Evolutionary conservation across 805 yeast species (phyloP).

Genomic region (Lipomyces japonicus): DNA sequence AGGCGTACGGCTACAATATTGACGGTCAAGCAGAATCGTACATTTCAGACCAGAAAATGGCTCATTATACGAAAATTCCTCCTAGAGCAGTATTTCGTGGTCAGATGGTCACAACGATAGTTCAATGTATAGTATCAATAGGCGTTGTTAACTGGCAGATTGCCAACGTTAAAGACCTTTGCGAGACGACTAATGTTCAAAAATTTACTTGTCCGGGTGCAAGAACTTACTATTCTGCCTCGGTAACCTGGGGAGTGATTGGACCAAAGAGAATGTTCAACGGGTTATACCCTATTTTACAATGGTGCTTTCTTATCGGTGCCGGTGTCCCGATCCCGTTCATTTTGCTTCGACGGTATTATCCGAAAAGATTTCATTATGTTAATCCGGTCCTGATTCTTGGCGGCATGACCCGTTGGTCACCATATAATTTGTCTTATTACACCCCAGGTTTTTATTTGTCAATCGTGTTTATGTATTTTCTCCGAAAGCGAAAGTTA

Average conservation of each 20-base stretch:
- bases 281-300: constrained; percentile 17
- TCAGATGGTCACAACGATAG: constrained; percentile 45
- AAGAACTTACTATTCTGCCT: constrained; percentile 52
- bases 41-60: constrained; percentile 56
- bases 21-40: constrained; percentile 54
- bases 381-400: constrained; percentile 18
- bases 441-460: constrained; percentile 28
- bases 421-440: constrained; percentile 34
- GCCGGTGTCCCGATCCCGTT: constrained; percentile 14
- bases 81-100: constrained; percentile 57
- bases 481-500: constrained; percentile 52
- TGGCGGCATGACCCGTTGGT: constrained; percentile 42
- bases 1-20: constrained; percentile 54
- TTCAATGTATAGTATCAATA: constrained; percentile 46
- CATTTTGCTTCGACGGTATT: constrained; percentile 5
- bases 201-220: constrained; percentile 49
- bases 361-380: constrained; percentile 32
- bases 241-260: constrained; percentile 60
- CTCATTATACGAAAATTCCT: constrained; percentile 60
- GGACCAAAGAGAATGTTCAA: constrained; percentile 60
- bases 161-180: constrained; percentile 41
- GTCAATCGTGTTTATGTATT: constrained; percentile 56
- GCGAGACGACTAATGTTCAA: constrained; percentile 43
- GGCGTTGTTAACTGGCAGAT: constrained; percentile 44
- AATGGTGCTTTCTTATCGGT: constrained; percentile 20